phyloP scores from a whole-genome alignment of 352 stramenopile genomes.

The Blastocystis sp. region DNA sequence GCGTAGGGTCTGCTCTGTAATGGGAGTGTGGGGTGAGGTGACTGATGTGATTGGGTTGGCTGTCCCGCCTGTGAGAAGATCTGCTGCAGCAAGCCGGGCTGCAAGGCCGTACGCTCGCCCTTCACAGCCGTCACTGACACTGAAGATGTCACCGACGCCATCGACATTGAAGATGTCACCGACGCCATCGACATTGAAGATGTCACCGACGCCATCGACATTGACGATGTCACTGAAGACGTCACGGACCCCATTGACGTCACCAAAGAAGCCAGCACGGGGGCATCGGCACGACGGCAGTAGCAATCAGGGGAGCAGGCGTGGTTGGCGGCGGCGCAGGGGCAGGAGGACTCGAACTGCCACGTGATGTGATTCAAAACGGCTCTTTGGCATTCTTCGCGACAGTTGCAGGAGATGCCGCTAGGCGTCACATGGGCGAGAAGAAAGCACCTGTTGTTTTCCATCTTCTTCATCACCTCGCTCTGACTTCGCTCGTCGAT shows the following conservation, averaged over 20 bases:
- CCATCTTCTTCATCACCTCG: slow-evolving; percentile 16
- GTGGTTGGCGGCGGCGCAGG: neutral
- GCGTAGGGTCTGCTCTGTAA: neutral
- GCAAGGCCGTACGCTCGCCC: neutral
- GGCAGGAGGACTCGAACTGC: slow-evolving; percentile 57
- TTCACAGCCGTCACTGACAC: neutral
- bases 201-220: neutral
- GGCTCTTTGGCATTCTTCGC: neutral
- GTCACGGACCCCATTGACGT: neutral
- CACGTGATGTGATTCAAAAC: slow-evolving; percentile 40
- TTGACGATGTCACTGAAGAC: neutral
- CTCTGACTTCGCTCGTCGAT: neutral
- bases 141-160: neutral
- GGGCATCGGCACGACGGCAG: neutral
- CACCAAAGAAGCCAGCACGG: neutral
- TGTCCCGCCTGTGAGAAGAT: neutral
- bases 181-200: neutral
- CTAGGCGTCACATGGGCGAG: neutral
- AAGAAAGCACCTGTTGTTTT: neutral
- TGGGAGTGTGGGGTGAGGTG: neutral
- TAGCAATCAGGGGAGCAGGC: slow-evolving; percentile 2
- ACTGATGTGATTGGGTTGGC: neutral
- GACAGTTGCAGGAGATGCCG: neutral
- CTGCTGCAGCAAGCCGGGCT: neutral
- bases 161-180: neutral